phyloP scores from a whole-genome alignment of 2,329 filamentous ascomycete species.

The Scolecobasidium constrictum region DNA sequence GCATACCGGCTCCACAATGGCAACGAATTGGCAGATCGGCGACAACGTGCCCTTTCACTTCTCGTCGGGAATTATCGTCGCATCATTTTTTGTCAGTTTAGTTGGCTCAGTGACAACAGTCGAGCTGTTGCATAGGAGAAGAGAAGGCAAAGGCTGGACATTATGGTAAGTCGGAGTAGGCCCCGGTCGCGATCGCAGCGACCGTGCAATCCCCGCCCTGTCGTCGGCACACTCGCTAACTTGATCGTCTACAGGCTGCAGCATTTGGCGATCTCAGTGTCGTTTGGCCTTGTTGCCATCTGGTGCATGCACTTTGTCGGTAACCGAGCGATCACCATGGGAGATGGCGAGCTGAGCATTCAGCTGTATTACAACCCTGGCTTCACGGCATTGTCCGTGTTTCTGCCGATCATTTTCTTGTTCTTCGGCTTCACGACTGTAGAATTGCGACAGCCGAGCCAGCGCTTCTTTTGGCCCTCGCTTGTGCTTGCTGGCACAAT shows the following conservation, averaged over 20 bases:
- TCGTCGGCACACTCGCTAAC: too few relatives aligned
- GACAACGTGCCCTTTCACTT: constrained; percentile 29
- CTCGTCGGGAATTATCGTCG: constrained; percentile 50
- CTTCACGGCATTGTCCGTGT: constrained; percentile 67
- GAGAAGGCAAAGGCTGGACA: constrained; percentile 54
- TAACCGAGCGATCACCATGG: constrained; percentile 66
- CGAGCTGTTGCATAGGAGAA: constrained; percentile 69
- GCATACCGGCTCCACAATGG: too few relatives aligned
- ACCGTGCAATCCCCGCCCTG: too few relatives aligned
- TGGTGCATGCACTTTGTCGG: constrained; percentile 67
- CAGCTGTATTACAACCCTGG: constrained; percentile 65
- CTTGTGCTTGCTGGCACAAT: constrained; percentile 51
- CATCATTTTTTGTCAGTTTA: constrained; percentile 60
- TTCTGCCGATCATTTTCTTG: constrained; percentile 67
- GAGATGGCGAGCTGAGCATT: constrained; percentile 45
- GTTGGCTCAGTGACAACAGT: constrained; percentile 69
- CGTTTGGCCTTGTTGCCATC: constrained; percentile 38
- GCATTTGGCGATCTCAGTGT: constrained; percentile 28
- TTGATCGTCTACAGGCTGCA: too few relatives aligned
- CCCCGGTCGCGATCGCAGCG: too few relatives aligned
- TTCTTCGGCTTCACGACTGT: constrained; percentile 61
- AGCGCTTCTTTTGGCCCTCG: constrained; percentile 18
- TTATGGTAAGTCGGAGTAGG: constrained; percentile 47
- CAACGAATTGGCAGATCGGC: constrained; percentile 12
- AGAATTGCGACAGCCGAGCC: constrained; percentile 29